A percentile compares a stretch with the other conserved stretches of the same genome.
Conservation (phyloP, 768 basidiomycete genomes). For the Tricholoma hemisulphureum region DNA sequence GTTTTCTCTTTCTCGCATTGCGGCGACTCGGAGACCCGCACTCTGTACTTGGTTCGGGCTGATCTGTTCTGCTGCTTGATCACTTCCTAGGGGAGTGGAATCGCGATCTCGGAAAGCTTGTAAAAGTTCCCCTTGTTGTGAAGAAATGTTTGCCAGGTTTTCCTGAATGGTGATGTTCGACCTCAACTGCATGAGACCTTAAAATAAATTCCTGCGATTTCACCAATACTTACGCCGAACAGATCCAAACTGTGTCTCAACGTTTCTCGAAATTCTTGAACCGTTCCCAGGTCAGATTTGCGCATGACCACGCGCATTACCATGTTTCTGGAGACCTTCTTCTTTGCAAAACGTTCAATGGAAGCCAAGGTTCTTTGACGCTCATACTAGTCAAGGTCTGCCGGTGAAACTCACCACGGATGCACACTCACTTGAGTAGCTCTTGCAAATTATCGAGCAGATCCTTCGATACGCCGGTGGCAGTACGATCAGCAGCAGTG, state of each 20-base stretch:
- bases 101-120: not conserved
- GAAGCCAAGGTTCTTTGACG: constrained; percentile 19
- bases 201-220: not conserved
- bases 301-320: constrained; percentile 14
- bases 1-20: no score
- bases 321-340: constrained; percentile 8
- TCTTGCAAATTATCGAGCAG: constrained; percentile 14
- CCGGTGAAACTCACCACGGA: not conserved
- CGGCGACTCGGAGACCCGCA: no score
- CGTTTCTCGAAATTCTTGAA: constrained; percentile 17
- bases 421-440: constrained; percentile 15
- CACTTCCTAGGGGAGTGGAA: not conserved
- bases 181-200: not conserved
- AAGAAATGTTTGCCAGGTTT: not conserved
- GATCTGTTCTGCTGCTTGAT: not conserved
- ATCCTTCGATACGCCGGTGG: constrained; percentile 4
- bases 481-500: constrained; percentile 12
- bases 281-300: constrained; percentile 13
- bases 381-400: no score
- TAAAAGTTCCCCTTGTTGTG: constrained; percentile 1
- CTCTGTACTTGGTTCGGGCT: not conserved
- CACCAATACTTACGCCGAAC: constrained; percentile 21
- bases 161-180: constrained; percentile 24
- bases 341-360: constrained; percentile 18
- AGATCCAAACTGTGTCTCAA: constrained; percentile 24